These are phyloP conservation scores for Bretziella fagacearum DNA, from an alignment of 2,329 filamentous ascomycete species.

Conservation along the genomic window DNA sequence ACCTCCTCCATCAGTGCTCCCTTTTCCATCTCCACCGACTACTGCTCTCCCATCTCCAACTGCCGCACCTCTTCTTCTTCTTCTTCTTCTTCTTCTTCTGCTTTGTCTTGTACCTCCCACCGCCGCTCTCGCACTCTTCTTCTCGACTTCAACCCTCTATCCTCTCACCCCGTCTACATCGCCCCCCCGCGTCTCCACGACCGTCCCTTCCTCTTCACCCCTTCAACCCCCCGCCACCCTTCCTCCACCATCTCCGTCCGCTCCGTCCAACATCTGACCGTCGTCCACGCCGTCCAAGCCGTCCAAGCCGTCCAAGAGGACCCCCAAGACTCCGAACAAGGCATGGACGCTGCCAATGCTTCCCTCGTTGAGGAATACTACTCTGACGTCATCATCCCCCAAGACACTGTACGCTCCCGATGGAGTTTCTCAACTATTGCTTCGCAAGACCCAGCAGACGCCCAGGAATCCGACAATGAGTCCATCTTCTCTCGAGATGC, in stretches of 20 bases:
- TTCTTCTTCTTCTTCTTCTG: not conserved
- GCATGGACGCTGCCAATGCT: slow-evolving; percentile 6
- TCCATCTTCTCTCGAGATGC: slow-evolving; percentile 5
- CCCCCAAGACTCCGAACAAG: slow-evolving; percentile 6
- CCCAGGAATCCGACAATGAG: slow-evolving; percentile 13
- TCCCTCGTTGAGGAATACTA: slow-evolving; percentile 11
- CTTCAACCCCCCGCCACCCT: slow-evolving; percentile 4
- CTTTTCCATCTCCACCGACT: not conserved
- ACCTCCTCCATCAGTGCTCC: slow-evolving; percentile 8
- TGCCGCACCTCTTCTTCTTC: not conserved
- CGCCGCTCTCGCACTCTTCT: slow-evolving; percentile 13
- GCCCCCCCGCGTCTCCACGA: slow-evolving; percentile 14
- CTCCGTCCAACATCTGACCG: slow-evolving; percentile 12
- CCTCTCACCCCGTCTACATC: slow-evolving; percentile 10
- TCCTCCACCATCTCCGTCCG: slow-evolving; percentile 13
- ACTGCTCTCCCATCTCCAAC: slow-evolving; percentile 1
- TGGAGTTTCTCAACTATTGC: slow-evolving; percentile 18
- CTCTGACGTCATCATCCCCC: not conserved
- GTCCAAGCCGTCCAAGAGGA: slow-evolving; percentile 7
- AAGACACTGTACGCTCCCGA: slow-evolving; percentile 14
- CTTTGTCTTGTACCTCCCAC: slow-evolving; percentile 6
- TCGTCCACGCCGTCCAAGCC: slow-evolving; percentile 14
- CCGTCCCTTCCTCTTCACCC: slow-evolving; percentile 13
- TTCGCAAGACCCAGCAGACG: slow-evolving; percentile 5
- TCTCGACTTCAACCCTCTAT: slow-evolving; percentile 14